These are phyloP conservation scores for Rhynchospora tenuis DNA, from an alignment of 176 grass and related monocot genomes.

Conservation along the genomic window DNA sequence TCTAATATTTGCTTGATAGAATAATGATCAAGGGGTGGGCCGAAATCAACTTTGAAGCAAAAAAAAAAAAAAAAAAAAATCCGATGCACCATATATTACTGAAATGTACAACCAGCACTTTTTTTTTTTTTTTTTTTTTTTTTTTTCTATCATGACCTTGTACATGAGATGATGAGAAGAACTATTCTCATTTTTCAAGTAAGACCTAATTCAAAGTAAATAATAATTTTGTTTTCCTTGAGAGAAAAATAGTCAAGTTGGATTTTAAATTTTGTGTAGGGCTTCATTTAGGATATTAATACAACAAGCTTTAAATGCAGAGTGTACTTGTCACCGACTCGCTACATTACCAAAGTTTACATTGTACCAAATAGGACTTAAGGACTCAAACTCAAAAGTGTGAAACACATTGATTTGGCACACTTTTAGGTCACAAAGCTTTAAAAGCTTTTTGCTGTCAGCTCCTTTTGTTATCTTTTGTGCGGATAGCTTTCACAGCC, in stretches of 20 bases:
- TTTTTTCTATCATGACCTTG: too few relatives aligned
- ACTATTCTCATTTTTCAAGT: neutral
- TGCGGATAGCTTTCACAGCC: neutral
- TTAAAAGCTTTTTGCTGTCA: neutral
- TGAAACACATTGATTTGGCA: neutral
- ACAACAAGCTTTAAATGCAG: neutral
- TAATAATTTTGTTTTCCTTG: too few relatives aligned
- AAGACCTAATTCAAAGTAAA: neutral
- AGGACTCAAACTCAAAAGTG: neutral
- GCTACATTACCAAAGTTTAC: neutral
- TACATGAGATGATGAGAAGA: neutral
- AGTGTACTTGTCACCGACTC: neutral
- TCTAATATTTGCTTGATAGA: too few relatives aligned
- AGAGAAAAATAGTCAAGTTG: too few relatives aligned
- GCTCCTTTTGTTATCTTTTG: neutral
- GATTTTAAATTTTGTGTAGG: too few relatives aligned
- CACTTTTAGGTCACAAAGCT: neutral
- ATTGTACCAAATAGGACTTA: neutral
- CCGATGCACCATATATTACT: neutral
- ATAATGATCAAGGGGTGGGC: neutral
- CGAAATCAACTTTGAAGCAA: neutral
- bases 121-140: neutral
- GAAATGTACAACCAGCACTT: neutral
- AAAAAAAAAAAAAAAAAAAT: neutral
- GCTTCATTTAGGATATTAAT: neutral